Evolutionary conservation across 2,329 filamentous ascomycete genomes (phyloP), one percentile per base, ranked within the genome.

Genomic region (Graphilbum ipis-grandicollis): DNA sequence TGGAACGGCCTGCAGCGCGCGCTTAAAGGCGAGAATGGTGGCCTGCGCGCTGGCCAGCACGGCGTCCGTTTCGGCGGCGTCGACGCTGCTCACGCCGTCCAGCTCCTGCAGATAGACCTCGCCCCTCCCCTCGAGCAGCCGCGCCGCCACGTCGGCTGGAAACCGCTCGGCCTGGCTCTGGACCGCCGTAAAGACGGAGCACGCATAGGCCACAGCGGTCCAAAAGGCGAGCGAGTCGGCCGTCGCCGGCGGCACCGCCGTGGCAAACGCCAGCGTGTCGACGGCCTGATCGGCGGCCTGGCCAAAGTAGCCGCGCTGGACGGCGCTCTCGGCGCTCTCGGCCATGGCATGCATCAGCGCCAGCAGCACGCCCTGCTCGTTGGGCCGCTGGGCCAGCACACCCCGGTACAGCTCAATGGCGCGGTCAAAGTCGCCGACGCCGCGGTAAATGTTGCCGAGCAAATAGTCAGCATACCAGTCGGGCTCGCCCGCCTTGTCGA

Each of bases 391-490:
- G 18, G 63, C 57, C 34, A 93, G 65, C 8, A 96, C 84, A 10
- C 68, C 61, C 46, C 73, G 68, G 49, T 96, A 93, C 6, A 84
- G 71, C 19, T 61, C 54, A 40, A 93, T 80, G 1, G 90, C 82
- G 38, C 81, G 75, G 41, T 93, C 80, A 47, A 79, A 93, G 31
- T 92, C 78, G n/a, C 84, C 85, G 34, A 96, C 66, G 51, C 96
- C 88, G 37, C 86, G 75, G 54, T 85, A 84, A 38, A 98, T 82
- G 49, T 98, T 96, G 30, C 84, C 86, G 41, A 96, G 71, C 78
- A 98, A 92, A 55, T 94, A 94, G 51, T 83, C 83, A 8, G 86
- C 86, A 53, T 94, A 98, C 90, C 90, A 98, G 9, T 72, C 79
- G 46, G 92, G 80, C 1, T 70, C 75, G 19, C 63, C 52, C 1